Base-by-base conservation (phyloP, 345 rosid genomes). In the Noccaea caerulescens region DNA sequence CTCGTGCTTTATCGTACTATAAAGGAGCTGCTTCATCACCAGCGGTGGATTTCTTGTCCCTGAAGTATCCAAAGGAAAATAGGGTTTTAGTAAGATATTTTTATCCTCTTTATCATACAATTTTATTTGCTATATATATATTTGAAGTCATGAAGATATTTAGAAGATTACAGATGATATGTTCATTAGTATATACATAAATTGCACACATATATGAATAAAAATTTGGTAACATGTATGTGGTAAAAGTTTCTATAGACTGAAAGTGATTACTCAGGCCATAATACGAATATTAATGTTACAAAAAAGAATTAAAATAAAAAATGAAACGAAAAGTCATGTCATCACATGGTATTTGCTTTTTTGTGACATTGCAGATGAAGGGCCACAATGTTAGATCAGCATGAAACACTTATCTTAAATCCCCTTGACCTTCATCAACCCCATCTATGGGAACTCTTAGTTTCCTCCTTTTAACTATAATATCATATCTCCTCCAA, bases 321-420 rank as follows among this genome's bases (percentile, higher is more conserved):
- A 39, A 53, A 55, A 25, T 42, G 14, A 60, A 69, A 61, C 14
- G 49, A 60, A 68, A 60, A 60, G 78, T 75, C 73, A 75, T 68
- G 42, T 75, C 78, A 68, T 75, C 78, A 75, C 78, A 75, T 75
- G 78, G 78, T 61, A 60, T 70, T 60, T 68, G 73, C 73, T 34
- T 75, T 68, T 67, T 59, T 61, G 68, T 67, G 73, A 61, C 56
- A 68, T 25, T 36, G 68, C 69, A 75, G 52, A 60, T 36, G 58
- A 53, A 60, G 78, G 78, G 63, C 69, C 78, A 82, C 92, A 71
- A 70, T 87, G 98, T 83, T 82, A 42, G 72, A 83, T 69, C 70
- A 75, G 72, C 67, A 79, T 82, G 87, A 73, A 86, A 86, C 96
- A 92, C 75, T 60, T 72, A 68, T 83, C 83, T 73, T 67, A 25